Evolutionary conservation across 257 asterid species (phyloP).

Genomic region (Oldenlandia corymbosa): DNA sequence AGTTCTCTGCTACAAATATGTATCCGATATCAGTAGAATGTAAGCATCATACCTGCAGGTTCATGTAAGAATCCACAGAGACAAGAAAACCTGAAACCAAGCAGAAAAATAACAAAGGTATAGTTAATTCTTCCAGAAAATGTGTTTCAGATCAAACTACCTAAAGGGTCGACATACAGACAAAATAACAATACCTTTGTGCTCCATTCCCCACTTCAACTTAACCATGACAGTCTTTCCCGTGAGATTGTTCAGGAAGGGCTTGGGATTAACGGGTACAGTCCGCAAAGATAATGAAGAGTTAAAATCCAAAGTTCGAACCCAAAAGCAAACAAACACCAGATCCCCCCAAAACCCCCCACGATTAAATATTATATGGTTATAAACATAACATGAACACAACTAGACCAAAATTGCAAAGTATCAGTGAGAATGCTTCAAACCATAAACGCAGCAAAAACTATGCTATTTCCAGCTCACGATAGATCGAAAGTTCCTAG

Average conservation of each 20-base stretch:
- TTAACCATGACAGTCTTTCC: constrained; percentile 95
- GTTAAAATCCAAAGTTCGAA: background rate
- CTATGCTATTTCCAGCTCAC: too few relatives aligned
- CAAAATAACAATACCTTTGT: constrained; percentile 54
- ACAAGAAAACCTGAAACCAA: constrained; percentile 69
- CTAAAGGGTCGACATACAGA: background rate
- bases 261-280: constrained; percentile 97
- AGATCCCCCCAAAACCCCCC: too few relatives aligned
- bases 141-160: background rate
- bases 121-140: background rate
- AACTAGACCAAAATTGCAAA: background rate
- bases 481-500: background rate
- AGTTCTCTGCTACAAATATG: background rate
- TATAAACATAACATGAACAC: background rate
- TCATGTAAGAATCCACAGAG: constrained; percentile 97
- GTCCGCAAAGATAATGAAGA: constrained; percentile 44
- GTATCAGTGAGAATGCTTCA: background rate
- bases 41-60: constrained; percentile 63
- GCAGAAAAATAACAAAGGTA: constrained; percentile 6
- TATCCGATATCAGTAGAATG: background rate
- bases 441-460: too few relatives aligned
- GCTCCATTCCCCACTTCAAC: constrained; percentile 99
- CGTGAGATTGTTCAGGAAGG: constrained; percentile 92
- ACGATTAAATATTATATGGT: too few relatives aligned
- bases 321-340: too few relatives aligned